phyloP scores from a whole-genome alignment of 805 yeast species.

The Yarrowia deformans region DNA sequence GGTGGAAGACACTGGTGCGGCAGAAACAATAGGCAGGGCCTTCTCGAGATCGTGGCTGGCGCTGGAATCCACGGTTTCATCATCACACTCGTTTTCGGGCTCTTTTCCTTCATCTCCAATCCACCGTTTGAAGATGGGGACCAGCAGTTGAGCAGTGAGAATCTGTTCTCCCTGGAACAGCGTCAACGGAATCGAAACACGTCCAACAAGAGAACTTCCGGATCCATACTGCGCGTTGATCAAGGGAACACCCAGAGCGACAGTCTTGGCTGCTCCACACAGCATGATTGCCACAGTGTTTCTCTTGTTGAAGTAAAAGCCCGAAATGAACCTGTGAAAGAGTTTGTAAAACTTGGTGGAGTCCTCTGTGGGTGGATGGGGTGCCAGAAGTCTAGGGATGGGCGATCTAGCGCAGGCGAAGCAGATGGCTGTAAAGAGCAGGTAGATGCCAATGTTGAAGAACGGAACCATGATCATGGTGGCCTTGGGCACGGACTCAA shows the following conservation, averaged over 20 bases:
- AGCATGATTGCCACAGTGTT: constrained; percentile 83
- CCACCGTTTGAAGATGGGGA: constrained; percentile 75
- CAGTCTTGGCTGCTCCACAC: constrained; percentile 94
- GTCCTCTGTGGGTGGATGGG: constrained; percentile 56
- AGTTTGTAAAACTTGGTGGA: constrained; percentile 57
- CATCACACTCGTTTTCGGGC: constrained; percentile 21
- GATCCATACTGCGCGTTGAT: constrained; percentile 82
- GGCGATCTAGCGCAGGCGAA: constrained; percentile 60
- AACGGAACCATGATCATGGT: constrained; percentile 80
- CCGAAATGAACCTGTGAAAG: constrained; percentile 57
- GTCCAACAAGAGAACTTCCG: constrained; percentile 60
- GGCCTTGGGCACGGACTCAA: constrained; percentile 69
- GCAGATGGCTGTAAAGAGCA: constrained; percentile 75
- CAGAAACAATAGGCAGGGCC: background rate
- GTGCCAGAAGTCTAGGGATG: constrained; percentile 8
- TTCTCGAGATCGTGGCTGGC: constrained; percentile 10
- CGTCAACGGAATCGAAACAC: constrained; percentile 79
- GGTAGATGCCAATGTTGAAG: constrained; percentile 79
- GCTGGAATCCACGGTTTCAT: background rate
- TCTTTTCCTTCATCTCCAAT: constrained; percentile 48
- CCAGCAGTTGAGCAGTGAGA: constrained; percentile 75
- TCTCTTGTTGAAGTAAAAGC: constrained; percentile 71
- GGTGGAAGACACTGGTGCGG: background rate
- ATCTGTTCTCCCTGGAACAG: constrained; percentile 89
- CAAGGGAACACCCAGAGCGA: constrained; percentile 87